Conservation (phyloP, 2,329 filamentous ascomycete species). For the Fusarium fujikuroi region DNA sequence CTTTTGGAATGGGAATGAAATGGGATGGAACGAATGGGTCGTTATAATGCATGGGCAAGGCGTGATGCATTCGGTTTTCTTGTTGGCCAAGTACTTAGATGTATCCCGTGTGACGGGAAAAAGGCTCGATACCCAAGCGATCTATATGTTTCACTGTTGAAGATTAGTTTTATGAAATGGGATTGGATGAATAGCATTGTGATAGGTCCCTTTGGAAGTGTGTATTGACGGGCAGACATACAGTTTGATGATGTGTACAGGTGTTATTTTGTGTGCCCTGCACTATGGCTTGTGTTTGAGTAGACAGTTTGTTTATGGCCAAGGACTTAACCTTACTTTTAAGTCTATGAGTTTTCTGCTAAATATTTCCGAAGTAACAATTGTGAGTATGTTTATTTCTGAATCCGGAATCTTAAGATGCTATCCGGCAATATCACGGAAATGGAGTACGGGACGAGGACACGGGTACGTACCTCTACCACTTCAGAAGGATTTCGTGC, state of each 20-base stretch:
- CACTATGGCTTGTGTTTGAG: not conserved
- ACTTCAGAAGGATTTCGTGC: conserved; percentile 23
- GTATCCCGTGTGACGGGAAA: conserved; percentile 34
- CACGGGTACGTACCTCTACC: conserved; percentile 30
- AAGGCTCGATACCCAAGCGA: conserved; percentile 45
- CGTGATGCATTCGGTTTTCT: conserved; percentile 36
- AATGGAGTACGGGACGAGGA: not conserved
- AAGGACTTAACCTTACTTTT: not conserved
- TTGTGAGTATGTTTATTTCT: no score
- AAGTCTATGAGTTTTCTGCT: not conserved
- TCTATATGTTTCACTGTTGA: conserved; percentile 39
- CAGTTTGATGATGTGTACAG: not conserved
- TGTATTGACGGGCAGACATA: no score
- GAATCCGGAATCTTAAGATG: not conserved
- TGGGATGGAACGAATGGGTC: conserved; percentile 5
- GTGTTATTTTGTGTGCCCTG: not conserved
- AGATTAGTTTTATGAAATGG: conserved; percentile 3
- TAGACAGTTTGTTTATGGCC: not conserved
- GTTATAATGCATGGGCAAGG: conserved; percentile 27
- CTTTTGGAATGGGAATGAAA: not conserved
- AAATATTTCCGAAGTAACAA: accelerated
- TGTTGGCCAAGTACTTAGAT: conserved; percentile 34
- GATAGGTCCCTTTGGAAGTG: not conserved
- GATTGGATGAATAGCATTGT: not conserved
- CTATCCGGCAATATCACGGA: not conserved